Percentiles rank a stretch among this genome's conserved stretches.
Conservation (phyloP, 1,284 basidiomycete genomes). For the Ceratobasidium theobromae region DNA sequence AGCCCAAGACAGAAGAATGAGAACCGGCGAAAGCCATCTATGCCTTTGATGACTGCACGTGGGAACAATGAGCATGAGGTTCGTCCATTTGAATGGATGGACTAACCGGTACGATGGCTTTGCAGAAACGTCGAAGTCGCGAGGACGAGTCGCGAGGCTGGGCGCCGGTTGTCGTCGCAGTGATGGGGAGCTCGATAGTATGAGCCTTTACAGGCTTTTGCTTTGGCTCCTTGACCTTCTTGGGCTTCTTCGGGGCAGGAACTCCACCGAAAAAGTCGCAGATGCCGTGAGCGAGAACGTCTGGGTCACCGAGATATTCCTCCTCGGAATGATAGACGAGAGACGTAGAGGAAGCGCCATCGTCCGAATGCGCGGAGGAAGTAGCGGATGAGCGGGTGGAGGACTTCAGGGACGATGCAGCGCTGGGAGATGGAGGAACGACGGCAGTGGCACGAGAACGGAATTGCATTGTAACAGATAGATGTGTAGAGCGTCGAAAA, state of each 20-base stretch:
- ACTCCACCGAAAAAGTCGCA: constrained; percentile 26
- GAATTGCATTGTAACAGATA: constrained; percentile 22
- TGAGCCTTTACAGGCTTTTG: constrained; percentile 5
- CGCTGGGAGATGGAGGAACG: constrained; percentile 18
- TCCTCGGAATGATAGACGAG: constrained; percentile 29
- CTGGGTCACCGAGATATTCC: constrained; percentile 27
- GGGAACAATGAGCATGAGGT: constrained; percentile 18
- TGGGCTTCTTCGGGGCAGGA: constrained; percentile 25
- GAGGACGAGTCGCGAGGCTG: constrained; percentile 6
- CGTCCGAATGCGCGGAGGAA: constrained; percentile 13
- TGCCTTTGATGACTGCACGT: constrained; percentile 20
- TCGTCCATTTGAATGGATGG: neutral
- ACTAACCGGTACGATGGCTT: constrained; percentile 30
- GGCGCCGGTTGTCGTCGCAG: neutral
- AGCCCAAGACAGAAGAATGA: constrained; percentile 15
- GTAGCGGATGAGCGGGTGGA: constrained; percentile 10
- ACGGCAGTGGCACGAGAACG: constrained; percentile 25
- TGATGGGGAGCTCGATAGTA: constrained; percentile 14
- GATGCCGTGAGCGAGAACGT: constrained; percentile 26
- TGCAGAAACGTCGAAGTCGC: constrained; percentile 29
- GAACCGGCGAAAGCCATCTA: constrained; percentile 1
- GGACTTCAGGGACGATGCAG: neutral
- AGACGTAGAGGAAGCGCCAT: constrained; percentile 11
- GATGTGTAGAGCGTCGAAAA: neutral
- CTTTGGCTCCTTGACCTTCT: constrained; percentile 25